Evolutionary conservation across 2,329 filamentous ascomycete species (phyloP), one percentile per base, ranked within the genome.

Genomic region (Botrytis byssoidea): DNA sequence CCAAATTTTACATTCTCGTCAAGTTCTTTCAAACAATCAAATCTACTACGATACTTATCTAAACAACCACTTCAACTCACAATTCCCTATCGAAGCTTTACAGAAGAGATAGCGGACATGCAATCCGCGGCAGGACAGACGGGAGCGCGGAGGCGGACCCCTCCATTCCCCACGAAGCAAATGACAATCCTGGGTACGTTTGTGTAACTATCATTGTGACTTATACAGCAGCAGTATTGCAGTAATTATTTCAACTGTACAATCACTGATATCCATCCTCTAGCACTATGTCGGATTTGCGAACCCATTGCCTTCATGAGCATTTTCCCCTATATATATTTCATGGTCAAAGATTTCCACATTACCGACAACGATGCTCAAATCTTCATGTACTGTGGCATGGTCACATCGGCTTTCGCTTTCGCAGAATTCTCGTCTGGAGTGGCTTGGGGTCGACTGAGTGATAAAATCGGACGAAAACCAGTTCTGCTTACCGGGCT

Each of bases 291-390:
- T 84, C 92, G 96, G 81, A 95, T 99, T 85, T 98, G 94, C 86
- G 96, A 99, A 82, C 96, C 96, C 70, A 98, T 99, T 83, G 96
- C 96, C 9, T 98, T 99, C 87, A 98, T 98, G 94, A 98, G 95
- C 71, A 98, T 98, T 79, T 98, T 99, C 82, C 96, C 96, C 1
- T 99, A 98, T 83, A 94, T 97, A 79, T 98, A 97, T 85, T 95
- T 93, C 85, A 98, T 99, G 96, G 92, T 98, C 78, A 88, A 94
- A 79, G 94, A 94, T 75, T 98, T 98, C 83, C 87, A 93, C 80
- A 91, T 97, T 81, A 93, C 94, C 76, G 86, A 93, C 65, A 90
- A 94, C 81, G 86, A 92, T 76, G 90, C 88, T 79, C 90, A 92
- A 81, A 97, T 98, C 78, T 93, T 95, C 22, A 89, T 98, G 73